Evolutionary conservation across 805 yeast species (phyloP), one percentile per base, ranked within the genome.

Genomic region (Pichia phayaonensis): DNA sequence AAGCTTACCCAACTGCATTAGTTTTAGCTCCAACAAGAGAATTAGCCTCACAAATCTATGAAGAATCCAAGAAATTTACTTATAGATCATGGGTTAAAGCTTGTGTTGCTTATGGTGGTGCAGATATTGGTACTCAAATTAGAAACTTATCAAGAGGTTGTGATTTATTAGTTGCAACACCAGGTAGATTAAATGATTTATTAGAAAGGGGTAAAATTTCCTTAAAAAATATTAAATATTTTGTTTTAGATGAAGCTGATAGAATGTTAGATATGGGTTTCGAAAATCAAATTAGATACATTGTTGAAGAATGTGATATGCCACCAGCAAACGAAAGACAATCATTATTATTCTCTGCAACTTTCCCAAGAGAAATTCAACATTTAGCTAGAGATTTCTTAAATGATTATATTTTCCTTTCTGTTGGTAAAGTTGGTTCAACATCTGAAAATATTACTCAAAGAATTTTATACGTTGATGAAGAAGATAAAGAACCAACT

Each of bases 251-350:
- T 73, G 99, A 92, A 79, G 99, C 99, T 66, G 99, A 94, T 75
- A 88, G 99, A 78, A 94, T 94, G 99, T 83, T 94, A 75, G 99
- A 94, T 82, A 94, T 94, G 98, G 99, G 99, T 80, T 94, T 94
- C 76, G 99, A 94, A 77, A 97, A 97, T 59, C 99, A 94, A 79
- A 94, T 94, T 68, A 88, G 99, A 81, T 86, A 90, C 70, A 92
- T 94, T 66, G 99, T 94, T 56, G 95, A 92, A 72, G 95, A 86
- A 59, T 90, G 95, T 77, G 98, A 90, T 70, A 94, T 94, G 99
- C 97, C 99, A 56, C 83, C 76, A 58, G 95, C 87, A 51, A 75
- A 79, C 54, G 79, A 85, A 63, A 86, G 99, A 76, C 99, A 94
- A 76, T 94, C 99, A 40, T 81, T 94, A 64, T 88, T 94, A 96